Conservation (phyloP, 2,329 filamentous ascomycete genomes). For the Coccinonectria pachysandricola region DNA sequence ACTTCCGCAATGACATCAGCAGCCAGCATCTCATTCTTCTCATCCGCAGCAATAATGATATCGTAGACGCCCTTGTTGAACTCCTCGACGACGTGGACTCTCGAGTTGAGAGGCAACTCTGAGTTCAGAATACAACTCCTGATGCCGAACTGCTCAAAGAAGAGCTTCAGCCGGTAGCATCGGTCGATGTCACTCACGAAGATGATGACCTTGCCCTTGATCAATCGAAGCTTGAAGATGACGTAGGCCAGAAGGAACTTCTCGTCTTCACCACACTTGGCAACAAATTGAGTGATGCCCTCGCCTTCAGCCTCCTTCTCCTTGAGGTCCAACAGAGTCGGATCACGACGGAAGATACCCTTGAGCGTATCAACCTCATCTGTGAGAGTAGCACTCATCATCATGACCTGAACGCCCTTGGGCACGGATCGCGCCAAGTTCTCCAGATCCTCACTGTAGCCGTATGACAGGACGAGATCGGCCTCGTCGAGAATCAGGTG, state of each 20-base stretch:
- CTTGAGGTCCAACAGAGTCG: constrained; percentile 70
- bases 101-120: constrained; percentile 83
- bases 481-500: constrained; percentile 89
- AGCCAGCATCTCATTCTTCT: constrained; percentile 76
- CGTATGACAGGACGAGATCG: constrained; percentile 86
- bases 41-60: constrained; percentile 93
- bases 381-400: constrained; percentile 90
- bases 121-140: constrained; percentile 90
- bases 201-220: constrained; percentile 76
- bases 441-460: constrained; percentile 83
- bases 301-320: constrained; percentile 69
- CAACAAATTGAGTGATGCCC: constrained; percentile 75
- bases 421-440: constrained; percentile 69
- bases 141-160: constrained; percentile 93
- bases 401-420: constrained; percentile 75
- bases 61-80: constrained; percentile 97
- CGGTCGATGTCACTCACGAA: constrained; percentile 74
- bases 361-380: constrained; percentile 80
- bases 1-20: too few species aligned
- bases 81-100: constrained; percentile 90
- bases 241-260: constrained; percentile 91
- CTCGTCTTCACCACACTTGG: constrained; percentile 89
- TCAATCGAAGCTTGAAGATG: constrained; percentile 87
- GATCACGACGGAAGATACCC: constrained; percentile 72
- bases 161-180: constrained; percentile 88